Percentiles rank a stretch among this genome's conserved stretches.
phyloP scores from a whole-genome alignment of 139 green algal genomes.

The Picochlorum sp. region DNA sequence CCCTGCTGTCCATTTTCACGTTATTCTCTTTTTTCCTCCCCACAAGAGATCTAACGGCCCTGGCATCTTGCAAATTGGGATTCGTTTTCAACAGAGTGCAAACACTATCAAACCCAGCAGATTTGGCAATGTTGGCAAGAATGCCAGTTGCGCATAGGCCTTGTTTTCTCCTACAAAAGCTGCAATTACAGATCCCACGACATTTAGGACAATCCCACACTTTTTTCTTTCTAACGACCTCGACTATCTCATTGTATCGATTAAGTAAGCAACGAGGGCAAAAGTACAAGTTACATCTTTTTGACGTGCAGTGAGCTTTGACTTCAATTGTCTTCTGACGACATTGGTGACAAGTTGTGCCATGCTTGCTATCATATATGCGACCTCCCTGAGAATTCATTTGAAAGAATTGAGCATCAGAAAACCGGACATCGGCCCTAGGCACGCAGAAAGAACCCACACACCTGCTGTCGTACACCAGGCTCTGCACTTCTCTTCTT shows the following conservation, averaged over 20 bases:
- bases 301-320: constrained; percentile 36
- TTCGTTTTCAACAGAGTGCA: constrained; percentile 32
- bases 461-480: constrained; percentile 22
- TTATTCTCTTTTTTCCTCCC: too few relatives aligned
- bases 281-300: constrained; percentile 31
- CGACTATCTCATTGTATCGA: constrained; percentile 30
- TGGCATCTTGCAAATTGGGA: constrained; percentile 13
- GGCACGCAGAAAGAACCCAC: background rate
- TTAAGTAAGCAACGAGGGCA: constrained; percentile 43
- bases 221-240: constrained; percentile 6
- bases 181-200: constrained; percentile 39
- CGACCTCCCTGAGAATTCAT: constrained; percentile 23
- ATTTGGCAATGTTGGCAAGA: constrained; percentile 26
- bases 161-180: constrained; percentile 44
- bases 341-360: constrained; percentile 53
- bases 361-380: constrained; percentile 45
- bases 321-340: constrained; percentile 46
- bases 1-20: too few relatives aligned
- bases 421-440: too few relatives aligned
- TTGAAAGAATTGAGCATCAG: background rate
- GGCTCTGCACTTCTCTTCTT: constrained; percentile 28
- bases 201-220: constrained; percentile 40
- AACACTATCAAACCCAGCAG: constrained; percentile 34
- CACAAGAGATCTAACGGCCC: background rate
- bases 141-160: constrained; percentile 41